These are phyloP conservation scores for Amanita pseudoporphyria DNA, from an alignment of 768 basidiomycete genomes.

Conservation along the genomic window DNA sequence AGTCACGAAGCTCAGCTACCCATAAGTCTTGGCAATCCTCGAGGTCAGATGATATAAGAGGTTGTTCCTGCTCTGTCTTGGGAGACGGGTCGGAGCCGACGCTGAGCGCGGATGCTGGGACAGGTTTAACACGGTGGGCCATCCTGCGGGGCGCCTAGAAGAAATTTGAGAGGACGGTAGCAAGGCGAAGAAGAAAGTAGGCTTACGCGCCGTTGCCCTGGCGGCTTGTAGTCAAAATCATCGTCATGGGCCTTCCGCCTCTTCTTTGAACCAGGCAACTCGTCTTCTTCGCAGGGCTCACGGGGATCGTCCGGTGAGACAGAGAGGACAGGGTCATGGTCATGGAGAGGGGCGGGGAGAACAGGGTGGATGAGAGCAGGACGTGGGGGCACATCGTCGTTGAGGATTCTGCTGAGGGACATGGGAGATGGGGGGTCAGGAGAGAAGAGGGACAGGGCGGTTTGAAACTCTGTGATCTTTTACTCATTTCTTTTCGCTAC, in stretches of 20 bases:
- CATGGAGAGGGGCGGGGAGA: background rate
- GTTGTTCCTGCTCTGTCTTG: constrained; percentile 30
- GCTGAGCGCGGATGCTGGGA: background rate
- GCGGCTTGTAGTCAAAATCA: constrained; percentile 47
- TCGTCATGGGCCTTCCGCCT: constrained; percentile 37
- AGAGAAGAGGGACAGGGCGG: constrained; percentile 14
- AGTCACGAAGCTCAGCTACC: constrained; percentile 54
- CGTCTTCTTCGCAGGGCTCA: constrained; percentile 5
- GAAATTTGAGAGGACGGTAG: background rate
- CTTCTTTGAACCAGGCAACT: constrained; percentile 22
- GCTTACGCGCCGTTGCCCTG: constrained; percentile 46
- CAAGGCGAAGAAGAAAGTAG: constrained; percentile 3
- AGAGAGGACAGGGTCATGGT: background rate
- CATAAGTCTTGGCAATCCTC: constrained; percentile 77
- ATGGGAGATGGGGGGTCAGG: constrained; percentile 24
- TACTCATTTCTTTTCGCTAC: constrained; percentile 21
- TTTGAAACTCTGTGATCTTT: constrained; percentile 24
- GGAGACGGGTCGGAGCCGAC: constrained; percentile 19
- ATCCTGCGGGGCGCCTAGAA: constrained; percentile 32
- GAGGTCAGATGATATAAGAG: constrained; percentile 61
- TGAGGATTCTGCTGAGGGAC: constrained; percentile 76
- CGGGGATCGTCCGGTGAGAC: background rate
- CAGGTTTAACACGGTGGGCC: constrained; percentile 27
- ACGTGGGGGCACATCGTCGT: constrained; percentile 49
- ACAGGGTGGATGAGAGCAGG: constrained; percentile 16